Percentiles rank a stretch among this genome's conserved stretches.
Conservation (phyloP, 305 asterid genomes). For the Caryopteris hybrid region DNA sequence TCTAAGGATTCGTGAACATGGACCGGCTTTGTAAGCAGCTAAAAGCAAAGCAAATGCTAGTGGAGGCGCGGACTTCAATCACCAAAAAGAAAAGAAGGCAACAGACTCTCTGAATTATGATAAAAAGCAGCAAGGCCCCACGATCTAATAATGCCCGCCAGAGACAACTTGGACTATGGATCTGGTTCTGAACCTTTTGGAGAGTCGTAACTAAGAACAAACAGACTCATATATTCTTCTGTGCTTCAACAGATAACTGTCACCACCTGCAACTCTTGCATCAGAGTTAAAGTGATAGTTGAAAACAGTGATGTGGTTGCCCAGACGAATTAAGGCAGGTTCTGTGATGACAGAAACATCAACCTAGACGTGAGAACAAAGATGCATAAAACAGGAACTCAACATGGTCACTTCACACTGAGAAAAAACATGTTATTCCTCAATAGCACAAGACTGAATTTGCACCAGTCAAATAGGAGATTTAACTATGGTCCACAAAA, state of each 20-base stretch:
- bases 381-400: conserved; percentile 7
- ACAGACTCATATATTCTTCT: background rate
- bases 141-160: background rate
- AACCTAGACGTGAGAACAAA: no score
- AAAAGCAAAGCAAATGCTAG: background rate
- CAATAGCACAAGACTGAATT: conserved; percentile 9
- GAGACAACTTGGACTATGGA: background rate
- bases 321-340: no score
- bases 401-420: background rate
- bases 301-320: conserved; percentile 8
- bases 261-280: background rate
- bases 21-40: background rate
- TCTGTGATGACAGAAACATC: no score
- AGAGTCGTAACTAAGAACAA: conserved; percentile 1
- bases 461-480: background rate
- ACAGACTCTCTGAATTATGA: background rate
- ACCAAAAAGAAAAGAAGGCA: background rate
- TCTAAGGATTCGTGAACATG: conserved; percentile 1
- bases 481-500: conserved; percentile 3
- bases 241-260: conserved; percentile 6
- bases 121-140: background rate
- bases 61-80: conserved; percentile 6
- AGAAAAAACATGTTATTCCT: background rate
- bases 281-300: background rate
- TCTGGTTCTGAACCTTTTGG: conserved; percentile 11